A percentile compares a stretch with the other conserved stretches of the same genome.
Conservation (phyloP, 1,284 basidiomycete genomes). For the Neotropicomus parvogracilis region DNA sequence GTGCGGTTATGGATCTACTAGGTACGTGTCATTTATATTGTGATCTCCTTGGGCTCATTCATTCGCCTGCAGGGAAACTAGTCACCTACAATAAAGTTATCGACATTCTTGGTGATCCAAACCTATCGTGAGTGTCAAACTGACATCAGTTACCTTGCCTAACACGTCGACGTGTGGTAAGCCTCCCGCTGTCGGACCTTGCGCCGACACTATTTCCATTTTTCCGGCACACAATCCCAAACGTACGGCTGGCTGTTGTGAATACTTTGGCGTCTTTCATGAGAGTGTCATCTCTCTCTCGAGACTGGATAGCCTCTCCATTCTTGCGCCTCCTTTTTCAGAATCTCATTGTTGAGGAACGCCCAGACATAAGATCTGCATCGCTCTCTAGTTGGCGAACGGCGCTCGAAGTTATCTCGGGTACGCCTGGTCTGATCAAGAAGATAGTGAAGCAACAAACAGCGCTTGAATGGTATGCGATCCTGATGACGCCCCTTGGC, state of each 20-base stretch:
- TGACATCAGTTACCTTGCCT: slow-evolving; percentile 11
- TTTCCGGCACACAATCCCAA: slow-evolving; percentile 95
- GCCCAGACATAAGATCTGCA: slow-evolving; percentile 77
- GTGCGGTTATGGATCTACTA: slow-evolving; percentile 95
- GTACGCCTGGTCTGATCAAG: slow-evolving; percentile 48
- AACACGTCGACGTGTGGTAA: slow-evolving; percentile 30
- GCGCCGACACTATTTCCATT: slow-evolving; percentile 93
- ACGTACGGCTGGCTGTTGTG: slow-evolving; percentile 91
- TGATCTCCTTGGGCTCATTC: background rate
- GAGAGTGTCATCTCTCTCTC: slow-evolving; percentile 68
- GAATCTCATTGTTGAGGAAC: slow-evolving; percentile 93
- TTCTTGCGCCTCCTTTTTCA: slow-evolving; percentile 90
- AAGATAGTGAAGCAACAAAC: slow-evolving; percentile 50
- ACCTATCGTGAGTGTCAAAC: slow-evolving; percentile 55
- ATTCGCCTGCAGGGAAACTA: slow-evolving; percentile 59
- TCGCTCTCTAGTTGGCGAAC: slow-evolving; percentile 80
- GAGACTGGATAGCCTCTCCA: slow-evolving; percentile 78
- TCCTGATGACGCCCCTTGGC: slow-evolving; percentile 91
- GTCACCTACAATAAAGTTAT: slow-evolving; percentile 81
- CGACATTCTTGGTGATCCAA: slow-evolving; percentile 63
- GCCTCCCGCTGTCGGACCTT: slow-evolving; percentile 73
- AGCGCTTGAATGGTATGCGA: slow-evolving; percentile 78
- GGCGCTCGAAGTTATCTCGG: slow-evolving; percentile 56
- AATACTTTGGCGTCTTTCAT: slow-evolving; percentile 89
- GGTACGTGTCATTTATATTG: slow-evolving; percentile 44